These are phyloP conservation scores for Amphicarpaea edgeworthii DNA, from an alignment of 306 rosid species.

Conservation along the genomic window DNA sequence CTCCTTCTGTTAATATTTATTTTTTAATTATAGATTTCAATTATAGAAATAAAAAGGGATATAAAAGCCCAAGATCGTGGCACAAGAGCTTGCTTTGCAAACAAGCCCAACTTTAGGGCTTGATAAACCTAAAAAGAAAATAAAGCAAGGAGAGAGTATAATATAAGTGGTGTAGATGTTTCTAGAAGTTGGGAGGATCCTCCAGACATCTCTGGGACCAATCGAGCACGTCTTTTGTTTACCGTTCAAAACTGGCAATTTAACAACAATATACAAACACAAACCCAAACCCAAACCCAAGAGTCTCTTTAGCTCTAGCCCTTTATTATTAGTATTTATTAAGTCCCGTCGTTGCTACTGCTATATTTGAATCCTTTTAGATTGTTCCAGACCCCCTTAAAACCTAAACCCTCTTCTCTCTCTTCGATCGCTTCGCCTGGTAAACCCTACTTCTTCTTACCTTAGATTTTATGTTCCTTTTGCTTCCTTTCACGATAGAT, in stretches of 20 bases:
- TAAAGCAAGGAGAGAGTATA: too few relatives aligned
- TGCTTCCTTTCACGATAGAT: conserved; percentile 49
- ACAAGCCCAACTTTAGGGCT: too few relatives aligned
- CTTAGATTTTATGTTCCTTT: neutral
- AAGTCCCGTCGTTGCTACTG: too few relatives aligned
- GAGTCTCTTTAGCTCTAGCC: too few relatives aligned
- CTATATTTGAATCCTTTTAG: conserved; percentile 18
- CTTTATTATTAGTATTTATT: too few relatives aligned
- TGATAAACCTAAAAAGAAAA: too few relatives aligned
- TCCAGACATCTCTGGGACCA: conserved; percentile 59
- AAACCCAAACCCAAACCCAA: too few relatives aligned
- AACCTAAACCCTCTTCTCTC: conserved; percentile 31
- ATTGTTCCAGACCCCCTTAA: conserved; percentile 58
- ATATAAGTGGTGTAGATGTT: conserved; percentile 44
- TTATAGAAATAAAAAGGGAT: too few relatives aligned
- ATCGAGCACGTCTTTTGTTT: conserved; percentile 21
- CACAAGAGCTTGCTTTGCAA: too few relatives aligned
- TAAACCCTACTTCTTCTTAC: conserved; percentile 30
- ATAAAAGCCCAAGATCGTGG: too few relatives aligned
- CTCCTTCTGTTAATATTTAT: too few relatives aligned
- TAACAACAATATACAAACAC: neutral
- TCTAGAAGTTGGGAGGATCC: conserved; percentile 58
- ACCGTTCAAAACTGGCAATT: conserved; percentile 7
- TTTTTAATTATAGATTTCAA: too few relatives aligned
- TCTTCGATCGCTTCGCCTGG: conserved; percentile 46